Conservation (phyloP, 768 basidiomycete genomes). For the Boletus sp. region DNA sequence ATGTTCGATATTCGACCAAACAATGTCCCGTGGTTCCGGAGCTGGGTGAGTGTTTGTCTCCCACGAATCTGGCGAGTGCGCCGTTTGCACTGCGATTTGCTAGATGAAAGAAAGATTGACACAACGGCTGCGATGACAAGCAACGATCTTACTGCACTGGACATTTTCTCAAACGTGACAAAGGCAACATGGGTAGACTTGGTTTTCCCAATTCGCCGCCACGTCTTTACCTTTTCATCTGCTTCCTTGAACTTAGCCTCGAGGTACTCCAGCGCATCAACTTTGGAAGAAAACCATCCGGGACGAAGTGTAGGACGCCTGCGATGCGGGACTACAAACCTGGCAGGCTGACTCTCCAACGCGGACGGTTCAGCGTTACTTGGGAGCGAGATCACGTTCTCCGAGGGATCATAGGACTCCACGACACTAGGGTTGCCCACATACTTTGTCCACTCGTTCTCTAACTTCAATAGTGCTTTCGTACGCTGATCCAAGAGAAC, state of each 20-base stretch:
- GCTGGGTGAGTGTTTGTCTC: slow-evolving; percentile 70
- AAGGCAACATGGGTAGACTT: slow-evolving; percentile 84
- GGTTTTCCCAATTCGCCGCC: slow-evolving; percentile 70
- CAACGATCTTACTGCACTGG: slow-evolving; percentile 65
- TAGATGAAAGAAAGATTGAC: slow-evolving; percentile 24
- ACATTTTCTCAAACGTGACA: slow-evolving; percentile 96
- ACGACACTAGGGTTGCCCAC: slow-evolving; percentile 92
- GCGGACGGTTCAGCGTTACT: slow-evolving; percentile 50
- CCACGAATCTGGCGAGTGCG: slow-evolving; percentile 66
- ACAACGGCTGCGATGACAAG: background rate
- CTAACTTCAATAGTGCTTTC: slow-evolving; percentile 71
- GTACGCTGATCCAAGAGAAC: slow-evolving; percentile 76
- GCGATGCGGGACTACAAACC: slow-evolving; percentile 72
- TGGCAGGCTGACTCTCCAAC: slow-evolving; percentile 49
- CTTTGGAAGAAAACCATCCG: slow-evolving; percentile 67
- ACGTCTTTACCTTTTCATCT: slow-evolving; percentile 78
- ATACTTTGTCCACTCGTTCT: slow-evolving; percentile 84
- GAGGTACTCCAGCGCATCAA: slow-evolving; percentile 88
- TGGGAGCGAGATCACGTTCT: slow-evolving; percentile 46
- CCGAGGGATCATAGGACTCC: slow-evolving; percentile 73
- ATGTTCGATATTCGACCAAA: slow-evolving; percentile 88
- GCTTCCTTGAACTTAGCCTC: slow-evolving; percentile 75
- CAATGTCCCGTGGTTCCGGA: slow-evolving; percentile 92
- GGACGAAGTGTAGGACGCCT: slow-evolving; percentile 74
- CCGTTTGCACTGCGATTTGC: slow-evolving; percentile 88